Percentiles rank a stretch among this genome's conserved stretches.
Conservation (phyloP, 2,329 filamentous ascomycete species). For the Pseudophaeomoniella oleicola region DNA sequence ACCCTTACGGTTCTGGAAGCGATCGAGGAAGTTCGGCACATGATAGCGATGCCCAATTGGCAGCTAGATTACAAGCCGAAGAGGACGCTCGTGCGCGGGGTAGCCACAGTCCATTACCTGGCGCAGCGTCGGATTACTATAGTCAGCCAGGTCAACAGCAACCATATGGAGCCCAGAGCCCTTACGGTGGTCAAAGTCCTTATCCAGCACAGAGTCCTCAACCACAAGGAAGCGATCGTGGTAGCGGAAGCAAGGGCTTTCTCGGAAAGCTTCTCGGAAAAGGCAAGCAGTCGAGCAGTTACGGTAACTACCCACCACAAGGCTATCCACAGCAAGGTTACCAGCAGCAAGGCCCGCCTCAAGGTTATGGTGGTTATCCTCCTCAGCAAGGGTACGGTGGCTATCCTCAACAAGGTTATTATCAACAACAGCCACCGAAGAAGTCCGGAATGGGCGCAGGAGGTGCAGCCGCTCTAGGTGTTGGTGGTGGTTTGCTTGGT, state of each 20-base stretch:
- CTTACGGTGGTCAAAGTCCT: not conserved
- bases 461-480: constrained; percentile 61
- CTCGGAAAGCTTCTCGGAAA: constrained; percentile 41
- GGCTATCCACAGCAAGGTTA: constrained; percentile 14
- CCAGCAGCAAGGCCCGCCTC: constrained; percentile 20
- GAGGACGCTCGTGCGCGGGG: constrained; percentile 50
- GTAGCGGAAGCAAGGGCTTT: constrained; percentile 26
- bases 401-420: constrained; percentile 14
- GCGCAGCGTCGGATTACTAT: constrained; percentile 36
- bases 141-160: constrained; percentile 8
- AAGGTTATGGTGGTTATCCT: constrained; percentile 21
- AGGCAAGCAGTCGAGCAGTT: constrained; percentile 3
- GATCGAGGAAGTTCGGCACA: constrained; percentile 24
- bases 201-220: constrained; percentile 11
- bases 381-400: constrained; percentile 21
- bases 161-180: constrained; percentile 3
- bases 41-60: constrained; percentile 55
- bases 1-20: constrained; percentile 44
- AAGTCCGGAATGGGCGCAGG: constrained; percentile 46
- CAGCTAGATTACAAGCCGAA: constrained; percentile 67
- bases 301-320: constrained; percentile 10
- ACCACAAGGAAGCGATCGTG: constrained; percentile 12
- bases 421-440: constrained; percentile 27
- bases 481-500: constrained; percentile 69
- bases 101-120: constrained; percentile 12